These are phyloP conservation scores for Artomyces pyxidatus DNA, from an alignment of 768 basidiomycete genomes.

Conservation along the genomic window DNA sequence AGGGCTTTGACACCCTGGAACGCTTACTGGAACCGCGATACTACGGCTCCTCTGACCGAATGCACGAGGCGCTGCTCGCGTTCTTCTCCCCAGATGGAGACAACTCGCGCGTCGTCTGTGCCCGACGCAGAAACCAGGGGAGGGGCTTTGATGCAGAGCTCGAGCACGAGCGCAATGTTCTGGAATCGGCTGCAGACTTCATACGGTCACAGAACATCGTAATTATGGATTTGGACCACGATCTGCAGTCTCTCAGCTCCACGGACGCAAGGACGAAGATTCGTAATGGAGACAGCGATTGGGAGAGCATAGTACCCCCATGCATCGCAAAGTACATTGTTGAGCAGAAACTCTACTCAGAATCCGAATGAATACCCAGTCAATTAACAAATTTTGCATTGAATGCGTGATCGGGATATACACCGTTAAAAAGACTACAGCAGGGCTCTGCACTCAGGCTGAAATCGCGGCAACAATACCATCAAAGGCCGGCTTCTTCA, in stretches of 20 bases:
- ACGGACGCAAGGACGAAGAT: conserved; percentile 52
- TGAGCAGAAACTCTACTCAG: conserved; percentile 36
- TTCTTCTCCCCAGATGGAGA: conserved; percentile 55
- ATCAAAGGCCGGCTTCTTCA: conserved; percentile 38
- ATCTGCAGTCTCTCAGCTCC: conserved; percentile 57
- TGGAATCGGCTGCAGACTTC: conserved; percentile 39
- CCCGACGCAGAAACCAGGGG: conserved; percentile 38
- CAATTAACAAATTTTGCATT: neutral
- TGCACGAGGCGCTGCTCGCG: conserved; percentile 44
- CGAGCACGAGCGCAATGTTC: conserved; percentile 20
- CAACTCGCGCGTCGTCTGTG: conserved; percentile 58
- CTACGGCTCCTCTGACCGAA: conserved; percentile 46
- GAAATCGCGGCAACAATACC: conserved; percentile 38
- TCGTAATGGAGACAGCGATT: conserved; percentile 24
- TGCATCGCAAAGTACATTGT: conserved; percentile 45
- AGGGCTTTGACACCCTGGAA: conserved; percentile 81
- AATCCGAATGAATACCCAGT: neutral
- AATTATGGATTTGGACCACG: conserved; percentile 54
- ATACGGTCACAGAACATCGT: conserved; percentile 41
- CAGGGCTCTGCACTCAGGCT: too few relatives aligned
- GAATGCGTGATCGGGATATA: neutral
- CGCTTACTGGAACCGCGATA: conserved; percentile 72
- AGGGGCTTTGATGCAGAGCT: too few relatives aligned
- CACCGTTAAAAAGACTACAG: too few relatives aligned
- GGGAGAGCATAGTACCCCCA: conserved; percentile 40